phyloP scores from a whole-genome alignment of 257 asterid genomes.

The Solanum infundibuliforme region DNA sequence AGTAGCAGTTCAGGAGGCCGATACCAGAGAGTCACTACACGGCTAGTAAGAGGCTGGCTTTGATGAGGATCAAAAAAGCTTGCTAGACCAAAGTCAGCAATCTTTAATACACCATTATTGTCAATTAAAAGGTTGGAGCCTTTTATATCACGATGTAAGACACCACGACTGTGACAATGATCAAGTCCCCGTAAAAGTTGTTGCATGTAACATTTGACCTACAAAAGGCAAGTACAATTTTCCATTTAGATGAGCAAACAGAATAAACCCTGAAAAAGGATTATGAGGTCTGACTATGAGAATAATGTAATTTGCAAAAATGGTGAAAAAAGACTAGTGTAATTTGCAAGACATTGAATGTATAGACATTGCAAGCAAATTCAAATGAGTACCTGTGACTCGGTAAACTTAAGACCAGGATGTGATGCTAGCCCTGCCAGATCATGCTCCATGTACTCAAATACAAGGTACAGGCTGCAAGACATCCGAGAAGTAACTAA shows the following conservation, averaged over 20 bases:
- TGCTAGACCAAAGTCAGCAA: constrained; percentile 94
- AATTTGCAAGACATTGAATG: background rate
- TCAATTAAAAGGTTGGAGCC: constrained; percentile 90
- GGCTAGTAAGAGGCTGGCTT: constrained; percentile 76
- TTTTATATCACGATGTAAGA: constrained; percentile 89
- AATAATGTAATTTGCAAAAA: background rate
- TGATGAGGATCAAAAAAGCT: constrained; percentile 69
- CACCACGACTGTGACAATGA: constrained; percentile 78
- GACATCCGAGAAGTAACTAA: constrained; percentile 93
- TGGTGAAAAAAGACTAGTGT: background rate
- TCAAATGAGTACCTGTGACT: constrained; percentile 57
- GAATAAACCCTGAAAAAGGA: background rate
- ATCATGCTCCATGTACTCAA: constrained; percentile 98
- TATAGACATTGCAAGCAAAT: background rate
- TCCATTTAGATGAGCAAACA: background rate
- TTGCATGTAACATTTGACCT: constrained; percentile 91
- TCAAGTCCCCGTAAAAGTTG: constrained; percentile 82
- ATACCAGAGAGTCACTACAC: constrained; percentile 95
- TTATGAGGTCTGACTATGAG: background rate
- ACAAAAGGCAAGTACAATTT: constrained; percentile 7
- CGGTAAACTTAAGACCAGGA: constrained; percentile 75
- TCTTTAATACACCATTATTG: constrained; percentile 74
- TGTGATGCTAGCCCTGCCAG: constrained; percentile 86
- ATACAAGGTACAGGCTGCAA: constrained; percentile 86
- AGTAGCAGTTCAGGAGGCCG: constrained; percentile 96